Evolutionary conservation across 805 yeast genomes (phyloP).

Genomic region (Candida nitratophila): DNA sequence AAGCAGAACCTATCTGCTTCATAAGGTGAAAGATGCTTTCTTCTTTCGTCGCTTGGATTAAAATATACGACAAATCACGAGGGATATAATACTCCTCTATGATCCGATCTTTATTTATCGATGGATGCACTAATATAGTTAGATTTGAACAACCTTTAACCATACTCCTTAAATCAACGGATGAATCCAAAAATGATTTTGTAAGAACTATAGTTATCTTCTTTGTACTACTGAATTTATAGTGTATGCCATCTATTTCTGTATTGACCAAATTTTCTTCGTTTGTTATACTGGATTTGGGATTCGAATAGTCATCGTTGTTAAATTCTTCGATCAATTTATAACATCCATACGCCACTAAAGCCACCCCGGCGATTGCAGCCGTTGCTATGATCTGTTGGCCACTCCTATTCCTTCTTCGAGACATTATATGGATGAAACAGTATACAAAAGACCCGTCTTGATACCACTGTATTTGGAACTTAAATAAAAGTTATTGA

Average conservation of each 20-base stretch:
- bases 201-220: constrained; percentile 15
- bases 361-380: not conserved
- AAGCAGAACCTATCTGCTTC: constrained; percentile 34
- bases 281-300: too few relatives aligned
- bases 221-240: not conserved
- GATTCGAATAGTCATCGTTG: too few relatives aligned
- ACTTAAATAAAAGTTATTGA: too few relatives aligned
- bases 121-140: constrained; percentile 22
- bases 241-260: not conserved
- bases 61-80: constrained; percentile 18
- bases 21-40: constrained; percentile 49
- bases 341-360: not conserved
- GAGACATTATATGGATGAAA: not conserved
- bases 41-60: constrained; percentile 40
- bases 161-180: constrained; percentile 4
- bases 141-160: constrained; percentile 14
- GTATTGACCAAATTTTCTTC: not conserved
- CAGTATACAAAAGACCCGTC: too few relatives aligned
- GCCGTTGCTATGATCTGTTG: not conserved
- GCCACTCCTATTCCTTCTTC: not conserved
- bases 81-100: constrained; percentile 15
- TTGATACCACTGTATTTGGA: too few relatives aligned
- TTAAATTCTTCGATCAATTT: not conserved
- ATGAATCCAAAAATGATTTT: constrained; percentile 2
- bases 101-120: constrained; percentile 9